Evolutionary conservation across 2,329 filamentous ascomycete genomes (phyloP).

Genomic region (Xylaria sp.): DNA sequence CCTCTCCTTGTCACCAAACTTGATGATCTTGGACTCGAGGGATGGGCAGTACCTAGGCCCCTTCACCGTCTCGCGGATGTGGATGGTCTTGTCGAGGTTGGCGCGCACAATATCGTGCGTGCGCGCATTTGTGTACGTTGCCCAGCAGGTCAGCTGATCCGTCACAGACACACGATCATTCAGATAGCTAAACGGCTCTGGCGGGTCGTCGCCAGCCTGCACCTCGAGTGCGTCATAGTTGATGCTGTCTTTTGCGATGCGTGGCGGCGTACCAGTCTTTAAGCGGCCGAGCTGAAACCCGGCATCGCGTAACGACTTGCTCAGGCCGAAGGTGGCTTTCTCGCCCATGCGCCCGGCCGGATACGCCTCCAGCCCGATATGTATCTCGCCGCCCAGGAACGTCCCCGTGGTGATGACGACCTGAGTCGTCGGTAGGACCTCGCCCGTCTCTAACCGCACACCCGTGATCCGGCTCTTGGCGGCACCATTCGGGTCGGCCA

Average conservation of each 20-base stretch:
- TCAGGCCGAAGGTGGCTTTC: slow-evolving; percentile 90
- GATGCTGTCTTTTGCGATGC: slow-evolving; percentile 84
- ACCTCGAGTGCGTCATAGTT: slow-evolving; percentile 77
- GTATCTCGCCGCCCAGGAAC: slow-evolving; percentile 94
- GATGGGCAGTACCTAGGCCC: slow-evolving; percentile 97
- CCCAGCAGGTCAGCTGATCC: slow-evolving; percentile 86
- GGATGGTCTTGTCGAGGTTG: slow-evolving; percentile 95
- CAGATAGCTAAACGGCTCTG: slow-evolving; percentile 90
- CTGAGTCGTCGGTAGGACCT: slow-evolving; percentile 80
- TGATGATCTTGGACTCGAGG: slow-evolving; percentile 91
- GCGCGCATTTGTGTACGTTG: slow-evolving; percentile 85
- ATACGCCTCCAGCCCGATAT: slow-evolving; percentile 86
- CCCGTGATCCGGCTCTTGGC: slow-evolving; percentile 81
- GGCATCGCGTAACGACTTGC: slow-evolving; percentile 87
- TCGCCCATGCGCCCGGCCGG: slow-evolving; percentile 95
- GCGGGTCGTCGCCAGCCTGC: slow-evolving; percentile 86
- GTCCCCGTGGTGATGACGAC: slow-evolving; percentile 98
- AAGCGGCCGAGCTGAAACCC: slow-evolving; percentile 90
- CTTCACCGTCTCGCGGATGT: slow-evolving; percentile 94
- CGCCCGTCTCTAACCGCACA: slow-evolving; percentile 86
- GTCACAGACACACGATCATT: slow-evolving; percentile 81
- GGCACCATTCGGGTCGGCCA: slow-evolving; percentile 58
- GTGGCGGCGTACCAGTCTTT: slow-evolving; percentile 95
- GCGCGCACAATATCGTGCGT: slow-evolving; percentile 86
- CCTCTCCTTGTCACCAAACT: slow-evolving; percentile 80